Evolutionary conservation across 352 stramenopile species (phyloP).

Genomic region (Pythium monospermum): DNA sequence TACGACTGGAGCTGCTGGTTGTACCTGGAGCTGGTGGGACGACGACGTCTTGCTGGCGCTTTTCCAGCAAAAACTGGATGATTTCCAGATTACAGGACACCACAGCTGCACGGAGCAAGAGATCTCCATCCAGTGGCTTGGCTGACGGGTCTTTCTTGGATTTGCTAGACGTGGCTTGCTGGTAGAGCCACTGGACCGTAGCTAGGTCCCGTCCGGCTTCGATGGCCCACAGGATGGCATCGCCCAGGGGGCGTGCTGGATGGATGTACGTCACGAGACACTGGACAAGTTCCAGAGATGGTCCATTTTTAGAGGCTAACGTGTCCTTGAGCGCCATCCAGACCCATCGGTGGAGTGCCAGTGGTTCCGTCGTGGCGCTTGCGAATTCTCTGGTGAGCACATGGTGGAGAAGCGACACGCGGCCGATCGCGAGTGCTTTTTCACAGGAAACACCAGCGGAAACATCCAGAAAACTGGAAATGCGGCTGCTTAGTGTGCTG

Average conservation of each 20-base stretch:
- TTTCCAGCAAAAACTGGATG: constrained; percentile 16
- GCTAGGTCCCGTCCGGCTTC: constrained; percentile 1
- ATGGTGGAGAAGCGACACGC: constrained; percentile 2
- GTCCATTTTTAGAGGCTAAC: not conserved
- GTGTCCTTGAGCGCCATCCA: constrained; percentile 9
- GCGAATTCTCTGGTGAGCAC: constrained; percentile 5
- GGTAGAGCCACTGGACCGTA: constrained; percentile 5
- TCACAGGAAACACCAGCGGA: constrained; percentile 1
- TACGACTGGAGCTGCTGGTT: constrained; percentile 1
- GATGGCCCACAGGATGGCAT: constrained; percentile 8
- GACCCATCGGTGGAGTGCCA: constrained; percentile 5
- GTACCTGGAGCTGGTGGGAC: not conserved
- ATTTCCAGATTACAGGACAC: constrained; percentile 13
- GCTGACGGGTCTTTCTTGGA: not conserved
- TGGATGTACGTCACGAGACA: constrained; percentile 13
- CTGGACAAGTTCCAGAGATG: constrained; percentile 8
- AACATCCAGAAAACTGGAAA: constrained; percentile 8
- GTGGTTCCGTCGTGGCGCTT: not conserved
- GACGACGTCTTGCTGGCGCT: constrained; percentile 1
- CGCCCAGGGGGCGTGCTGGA: constrained; percentile 6
- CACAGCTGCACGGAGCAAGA: constrained; percentile 8
- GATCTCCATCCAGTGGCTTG: not conserved
- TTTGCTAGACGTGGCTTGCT: not conserved
- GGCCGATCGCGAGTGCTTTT: not conserved
- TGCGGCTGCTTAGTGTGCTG: not conserved